Base-by-base conservation (phyloP, 139 green algal genomes). In the Volvox africanus region DNA sequence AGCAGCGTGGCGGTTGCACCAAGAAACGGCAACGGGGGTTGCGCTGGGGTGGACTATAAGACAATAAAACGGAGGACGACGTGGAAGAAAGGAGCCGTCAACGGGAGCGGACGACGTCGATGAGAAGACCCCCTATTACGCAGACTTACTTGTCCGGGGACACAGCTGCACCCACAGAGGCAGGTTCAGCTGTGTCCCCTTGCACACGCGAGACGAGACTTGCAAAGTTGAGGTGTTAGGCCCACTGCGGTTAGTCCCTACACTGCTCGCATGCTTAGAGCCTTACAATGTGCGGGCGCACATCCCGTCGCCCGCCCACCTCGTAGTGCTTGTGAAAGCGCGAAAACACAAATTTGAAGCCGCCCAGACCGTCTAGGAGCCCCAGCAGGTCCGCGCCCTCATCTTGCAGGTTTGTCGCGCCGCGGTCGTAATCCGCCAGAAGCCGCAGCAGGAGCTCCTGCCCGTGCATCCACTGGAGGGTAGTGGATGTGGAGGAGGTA, bases 261-360 rank as follows among this genome's bases (percentile, higher is more conserved):
- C 44, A 55, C 44, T 55, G 44, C 44, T 55, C 5, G 44, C 44
- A 55, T n/a, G n/a, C n/a, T n/a, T n/a, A n/a, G n/a, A n/a, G n/a
- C n/a, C n/a, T 55, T 55, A 9, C 44, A 9, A 55, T 55, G 9
- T 14, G 44, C 44, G n/a, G n/a, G n/a, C 44, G 5, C 5, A 55
- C 44, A 55, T 55, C 44, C 44, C 44, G 44, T 55, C 44, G 44
- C 5, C 0, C 18, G 1, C 73, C 13, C 36, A 89, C 90, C 68
- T 95, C 93, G 67, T 95, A 96, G 92, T 96, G 94, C 28, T 93
- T 1, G 37, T 91, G 93, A 81, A 95, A 96, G 79, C 94, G 91
- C 32, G 85, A 61, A 22, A 95, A 80, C 22, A 96, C 67, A 36
- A 84, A 68, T 3, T 68, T 32, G 14, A 96, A 65, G 75, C 93